Evolutionary conservation across 306 rosid genomes (phyloP), one percentile per base, ranked within the genome.

Genomic region (Pachyrhizus erosus): DNA sequence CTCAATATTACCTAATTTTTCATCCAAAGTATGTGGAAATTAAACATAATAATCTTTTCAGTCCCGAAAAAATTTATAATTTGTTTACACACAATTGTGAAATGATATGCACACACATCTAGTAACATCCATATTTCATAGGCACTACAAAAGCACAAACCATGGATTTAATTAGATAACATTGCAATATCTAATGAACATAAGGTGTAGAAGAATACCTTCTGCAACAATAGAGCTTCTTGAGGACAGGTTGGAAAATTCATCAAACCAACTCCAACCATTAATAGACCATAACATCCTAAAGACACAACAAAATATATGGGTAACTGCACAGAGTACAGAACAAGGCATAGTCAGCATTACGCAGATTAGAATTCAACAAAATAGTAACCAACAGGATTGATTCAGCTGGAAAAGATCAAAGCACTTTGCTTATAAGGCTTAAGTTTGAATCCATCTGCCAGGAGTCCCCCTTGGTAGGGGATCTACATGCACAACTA

Each of bases 201-300:
- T 14, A 73, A 39, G 26, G 7, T 2, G 58, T 45, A 76, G 18
- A 84, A 73, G 39, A 77, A 55, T 87, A 91, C 97, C 97, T 92
- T 78, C 68, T 92, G 91, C 84, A 92, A 76, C 75, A 94, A 79
- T 27, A 84, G 31, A 40, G 97, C 94, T 88, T 94, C 97, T 54
- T 84, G 89, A 79, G 97, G 97, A 85, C 97, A 94, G 76, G 97
- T 94, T 18, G 93, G 98, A 70, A 94, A 94, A 81, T 78, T 86
- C 88, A 94, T 85, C 71, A 94, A 83, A 87, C 98, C 98, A 67
- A 94, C 85, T 85, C 98, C 97, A 72, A 94, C 97, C 98, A 94
- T 92, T 78, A 94, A 83, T 18, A 92, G 84, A 77, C 98, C 97
- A 39, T 94, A 94, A 87, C 98, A 94, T 86, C 98, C 98, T 66